A percentile compares a stretch with the other conserved stretches of the same genome.
These are phyloP conservation scores for Trametes hirsuta DNA, from an alignment of 1,284 basidiomycete species.

Conservation along the genomic window DNA sequence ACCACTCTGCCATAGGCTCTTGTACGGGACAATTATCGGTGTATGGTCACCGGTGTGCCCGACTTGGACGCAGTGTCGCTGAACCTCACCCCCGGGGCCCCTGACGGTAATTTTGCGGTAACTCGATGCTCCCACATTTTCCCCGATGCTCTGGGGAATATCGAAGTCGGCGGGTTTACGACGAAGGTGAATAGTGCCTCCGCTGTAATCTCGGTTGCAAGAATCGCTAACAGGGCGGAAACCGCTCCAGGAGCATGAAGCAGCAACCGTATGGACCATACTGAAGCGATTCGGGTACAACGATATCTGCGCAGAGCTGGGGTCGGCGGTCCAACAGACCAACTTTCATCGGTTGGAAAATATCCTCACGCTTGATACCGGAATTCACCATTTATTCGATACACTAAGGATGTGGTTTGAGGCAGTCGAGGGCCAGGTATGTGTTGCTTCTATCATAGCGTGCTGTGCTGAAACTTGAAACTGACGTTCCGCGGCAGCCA, in stretches of 20 bases:
- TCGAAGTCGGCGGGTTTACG: not conserved
- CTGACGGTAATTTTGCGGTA: not conserved
- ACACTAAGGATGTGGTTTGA: slow-evolving; percentile 35
- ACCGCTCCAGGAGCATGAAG: slow-evolving; percentile 10
- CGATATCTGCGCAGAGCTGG: slow-evolving; percentile 12
- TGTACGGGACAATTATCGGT: slow-evolving; percentile 34
- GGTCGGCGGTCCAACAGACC: not conserved
- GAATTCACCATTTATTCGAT: slow-evolving; percentile 30
- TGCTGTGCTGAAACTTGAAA: not conserved
- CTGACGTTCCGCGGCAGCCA: not conserved
- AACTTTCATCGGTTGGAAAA: slow-evolving; percentile 36
- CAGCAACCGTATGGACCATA: slow-evolving; percentile 20
- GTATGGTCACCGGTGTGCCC: slow-evolving; percentile 31
- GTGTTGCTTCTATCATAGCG: not conserved
- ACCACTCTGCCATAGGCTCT: slow-evolving; percentile 27
- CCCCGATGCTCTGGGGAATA: not conserved
- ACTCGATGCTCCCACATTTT: slow-evolving; percentile 8
- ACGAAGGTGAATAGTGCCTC: not conserved
- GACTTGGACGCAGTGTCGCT: slow-evolving; percentile 9
- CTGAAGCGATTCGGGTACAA: slow-evolving; percentile 23
- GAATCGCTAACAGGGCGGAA: not conserved
- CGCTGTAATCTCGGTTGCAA: not conserved
- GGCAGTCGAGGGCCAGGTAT: slow-evolving; percentile 4
- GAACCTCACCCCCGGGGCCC: not conserved
- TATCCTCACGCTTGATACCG: slow-evolving; percentile 32